Conservation (phyloP, 73 alveolate species). For the Tetrahymena elliotti region DNA sequence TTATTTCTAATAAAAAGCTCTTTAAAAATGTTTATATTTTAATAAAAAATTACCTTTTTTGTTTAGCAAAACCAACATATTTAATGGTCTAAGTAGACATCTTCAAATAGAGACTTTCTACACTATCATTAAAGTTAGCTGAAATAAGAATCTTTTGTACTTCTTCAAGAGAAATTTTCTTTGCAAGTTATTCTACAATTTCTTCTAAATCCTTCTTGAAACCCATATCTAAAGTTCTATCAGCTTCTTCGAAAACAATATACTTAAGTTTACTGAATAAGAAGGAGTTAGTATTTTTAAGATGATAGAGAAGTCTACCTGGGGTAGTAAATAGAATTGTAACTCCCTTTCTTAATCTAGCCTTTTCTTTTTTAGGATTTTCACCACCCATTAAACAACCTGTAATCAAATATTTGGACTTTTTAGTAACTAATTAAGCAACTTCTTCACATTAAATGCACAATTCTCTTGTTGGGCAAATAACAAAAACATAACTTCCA, state of each 20-base stretch:
- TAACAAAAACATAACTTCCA: constrained; percentile 62
- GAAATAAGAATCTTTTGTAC: constrained; percentile 28
- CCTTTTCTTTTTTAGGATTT: constrained; percentile 82
- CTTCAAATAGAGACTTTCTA: background rate
- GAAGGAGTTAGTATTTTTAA: constrained; percentile 65
- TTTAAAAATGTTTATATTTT: background rate
- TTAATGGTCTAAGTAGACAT: background rate
- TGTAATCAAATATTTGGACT: constrained; percentile 24
- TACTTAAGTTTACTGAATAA: constrained; percentile 57
- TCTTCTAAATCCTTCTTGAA: constrained; percentile 76
- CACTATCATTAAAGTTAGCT: constrained; percentile 30
- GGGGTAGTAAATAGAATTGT: constrained; percentile 90
- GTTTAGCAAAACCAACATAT: background rate
- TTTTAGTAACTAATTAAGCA: constrained; percentile 50
- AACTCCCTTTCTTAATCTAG: constrained; percentile 91
- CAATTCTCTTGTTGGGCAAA: constrained; percentile 67
- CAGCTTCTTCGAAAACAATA: constrained; percentile 92
- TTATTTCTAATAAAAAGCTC: background rate
- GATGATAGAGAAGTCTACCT: constrained; percentile 91
- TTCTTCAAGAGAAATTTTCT: background rate
- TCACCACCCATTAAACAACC: constrained; percentile 84
- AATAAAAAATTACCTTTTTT: background rate
- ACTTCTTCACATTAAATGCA: constrained; percentile 62
- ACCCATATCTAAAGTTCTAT: constrained; percentile 91
- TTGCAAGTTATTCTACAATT: background rate